A percentile compares a stretch with the other conserved stretches of the same genome.
phyloP scores from a whole-genome alignment of 2,329 filamentous ascomycete genomes.

The Fusarium sp. region DNA sequence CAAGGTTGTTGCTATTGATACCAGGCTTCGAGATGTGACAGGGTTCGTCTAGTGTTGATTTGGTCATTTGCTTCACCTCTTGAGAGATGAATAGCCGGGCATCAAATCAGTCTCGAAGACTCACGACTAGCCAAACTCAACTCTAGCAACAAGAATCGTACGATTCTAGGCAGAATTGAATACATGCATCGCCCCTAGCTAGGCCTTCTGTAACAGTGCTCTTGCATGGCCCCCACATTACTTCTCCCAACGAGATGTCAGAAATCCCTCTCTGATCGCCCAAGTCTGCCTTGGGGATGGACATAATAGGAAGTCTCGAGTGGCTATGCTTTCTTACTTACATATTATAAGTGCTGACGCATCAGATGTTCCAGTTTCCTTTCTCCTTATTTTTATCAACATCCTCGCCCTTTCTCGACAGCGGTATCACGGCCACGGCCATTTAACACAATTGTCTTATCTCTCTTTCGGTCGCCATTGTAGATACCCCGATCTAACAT shows the following conservation, averaged over 20 bases:
- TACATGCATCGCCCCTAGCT: not conserved
- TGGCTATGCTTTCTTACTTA: not conserved
- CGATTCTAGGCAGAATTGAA: not conserved
- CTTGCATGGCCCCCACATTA: not conserved
- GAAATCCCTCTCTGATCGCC: not conserved
- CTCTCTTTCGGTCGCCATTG: not conserved
- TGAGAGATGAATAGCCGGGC: not conserved
- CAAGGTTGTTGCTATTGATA: conserved; percentile 31
- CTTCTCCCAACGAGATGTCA: not conserved
- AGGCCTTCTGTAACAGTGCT: not conserved
- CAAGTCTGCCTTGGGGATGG: not conserved
- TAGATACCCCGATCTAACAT: not conserved
- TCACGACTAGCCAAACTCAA: not conserved
- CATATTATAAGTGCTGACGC: not conserved
- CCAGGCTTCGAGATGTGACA: not conserved
- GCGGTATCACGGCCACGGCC: not conserved
- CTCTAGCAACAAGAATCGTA: not conserved
- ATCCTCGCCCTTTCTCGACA: not conserved
- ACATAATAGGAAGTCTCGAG: not conserved
- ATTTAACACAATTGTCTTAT: not conserved
- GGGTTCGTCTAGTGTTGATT: not conserved
- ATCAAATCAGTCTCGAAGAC: not conserved
- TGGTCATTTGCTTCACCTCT: no score
- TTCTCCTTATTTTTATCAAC: not conserved
- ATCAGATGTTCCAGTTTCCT: not conserved